These are phyloP conservation scores for Laguncularia racemosa DNA, from an alignment of 345 rosid species.

Conservation along the genomic window DNA sequence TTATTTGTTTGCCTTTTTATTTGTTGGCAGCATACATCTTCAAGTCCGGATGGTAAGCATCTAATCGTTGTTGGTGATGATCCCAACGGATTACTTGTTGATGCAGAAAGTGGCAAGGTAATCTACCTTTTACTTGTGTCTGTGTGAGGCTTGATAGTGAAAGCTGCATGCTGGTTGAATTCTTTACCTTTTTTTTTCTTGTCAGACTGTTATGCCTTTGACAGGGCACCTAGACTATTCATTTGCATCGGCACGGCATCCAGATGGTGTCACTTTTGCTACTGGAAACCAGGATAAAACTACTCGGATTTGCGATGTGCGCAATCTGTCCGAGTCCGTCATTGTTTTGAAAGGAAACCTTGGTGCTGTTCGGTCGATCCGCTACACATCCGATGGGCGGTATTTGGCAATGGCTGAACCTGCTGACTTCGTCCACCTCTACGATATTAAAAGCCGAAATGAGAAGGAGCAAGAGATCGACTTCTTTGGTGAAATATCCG, in stretches of 20 bases:
- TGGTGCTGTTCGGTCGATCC: constrained; percentile 64
- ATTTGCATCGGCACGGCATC: constrained; percentile 84
- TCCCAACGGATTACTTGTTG: constrained; percentile 55
- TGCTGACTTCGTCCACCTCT: constrained; percentile 77
- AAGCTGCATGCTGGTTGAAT: constrained; percentile 1
- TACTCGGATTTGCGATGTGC: constrained; percentile 62
- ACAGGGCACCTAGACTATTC: constrained; percentile 69
- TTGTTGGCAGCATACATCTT: constrained; percentile 53
- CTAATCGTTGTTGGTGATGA: constrained; percentile 66
- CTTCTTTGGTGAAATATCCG: constrained; percentile 81
- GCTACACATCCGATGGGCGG: constrained; percentile 55
- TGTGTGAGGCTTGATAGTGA: too few relatives aligned
- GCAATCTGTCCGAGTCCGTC: constrained; percentile 48
- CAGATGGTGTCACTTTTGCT: constrained; percentile 61
- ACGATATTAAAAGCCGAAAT: constrained; percentile 46
- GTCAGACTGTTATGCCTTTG: constrained; percentile 39
- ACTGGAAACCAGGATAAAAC: constrained; percentile 88
- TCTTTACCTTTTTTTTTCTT: constrained; percentile 1
- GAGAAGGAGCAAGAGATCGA: constrained; percentile 73
- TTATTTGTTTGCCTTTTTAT: not conserved
- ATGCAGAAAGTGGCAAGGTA: constrained; percentile 59
- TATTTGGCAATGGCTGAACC: constrained; percentile 80
- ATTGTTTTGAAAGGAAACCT: constrained; percentile 66
- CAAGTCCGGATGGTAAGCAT: constrained; percentile 69
- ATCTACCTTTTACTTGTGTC: not conserved